Conservation (phyloP, 192 early-diverging fungal genomes). For the Mortierella claussenii region DNA sequence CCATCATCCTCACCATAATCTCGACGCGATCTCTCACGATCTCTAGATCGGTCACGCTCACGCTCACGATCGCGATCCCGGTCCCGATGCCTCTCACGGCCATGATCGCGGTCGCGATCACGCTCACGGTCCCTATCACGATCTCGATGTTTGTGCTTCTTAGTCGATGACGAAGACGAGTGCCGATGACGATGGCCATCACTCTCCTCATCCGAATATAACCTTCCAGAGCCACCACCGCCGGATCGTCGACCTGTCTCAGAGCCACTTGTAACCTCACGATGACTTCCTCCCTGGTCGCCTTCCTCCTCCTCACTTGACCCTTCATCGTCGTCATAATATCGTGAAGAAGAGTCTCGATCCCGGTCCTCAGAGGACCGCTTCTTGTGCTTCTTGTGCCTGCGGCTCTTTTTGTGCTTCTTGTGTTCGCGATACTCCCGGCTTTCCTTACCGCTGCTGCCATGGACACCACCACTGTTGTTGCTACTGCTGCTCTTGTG, state of each 20-base stretch:
- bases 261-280: not conserved
- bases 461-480: not conserved
- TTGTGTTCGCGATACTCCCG: conserved; percentile 39
- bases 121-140: conserved; percentile 29
- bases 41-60: conserved; percentile 12
- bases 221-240: not conserved
- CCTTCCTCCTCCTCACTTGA: not conserved
- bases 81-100: conserved; percentile 10
- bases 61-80: conserved; percentile 10
- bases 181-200: not conserved
- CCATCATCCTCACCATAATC: conserved; percentile 10
- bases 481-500: conserved; percentile 30
- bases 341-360: not conserved
- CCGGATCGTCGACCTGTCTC: not conserved
- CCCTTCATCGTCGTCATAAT: not conserved
- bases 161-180: conserved; percentile 9
- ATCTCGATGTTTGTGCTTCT: conserved; percentile 5
- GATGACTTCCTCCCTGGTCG: too few species aligned
- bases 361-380: conserved; percentile 45
- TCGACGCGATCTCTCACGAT: conserved; percentile 13
- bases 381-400: conserved; percentile 54
- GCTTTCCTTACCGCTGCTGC: conserved; percentile 14
- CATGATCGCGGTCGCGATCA: conserved; percentile 17
- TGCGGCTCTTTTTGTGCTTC: conserved; percentile 52
- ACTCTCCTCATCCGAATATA: conserved; percentile 19